Evolutionary conservation across 805 yeast genomes (phyloP), one percentile per base, ranked within the genome.

Genomic region (Pichia manshurica): DNA sequence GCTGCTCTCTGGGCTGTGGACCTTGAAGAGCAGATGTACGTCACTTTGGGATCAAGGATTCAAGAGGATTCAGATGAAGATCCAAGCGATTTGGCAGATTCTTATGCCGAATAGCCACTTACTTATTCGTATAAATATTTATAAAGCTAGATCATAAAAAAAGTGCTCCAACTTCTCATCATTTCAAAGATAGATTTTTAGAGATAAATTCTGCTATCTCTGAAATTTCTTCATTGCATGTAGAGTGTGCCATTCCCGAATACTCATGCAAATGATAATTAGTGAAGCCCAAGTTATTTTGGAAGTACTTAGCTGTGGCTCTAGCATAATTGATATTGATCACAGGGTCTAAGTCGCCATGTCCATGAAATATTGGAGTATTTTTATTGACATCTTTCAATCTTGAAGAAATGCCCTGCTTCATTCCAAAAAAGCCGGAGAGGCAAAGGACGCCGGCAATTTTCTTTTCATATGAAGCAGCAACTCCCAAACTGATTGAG

Each of bases 331-430:
- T 53, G 36, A 64, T 66, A 8, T 64, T 58, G 10, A 91, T 77
- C 3, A 90, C 70, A 1, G 84, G 84, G 61, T 91, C 98, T 3
- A 60, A 65, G 5, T 80, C 79, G 29, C 99, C 98, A 64, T 91
- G 97, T 7, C 93, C 95, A 56, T 87, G 86, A 68, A 89, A 87
- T 7, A 87, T 69, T 1, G 96, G 95, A 0, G 95, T 85, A 6
- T 71, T 66, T 15, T 66, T 60, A 61, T 88, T 87, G 31, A 60
- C 58, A n/a, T 66, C 63, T 13, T 52, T 56, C 22, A 65, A 34
- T 16, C 51, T 49, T 2, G 51, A 51, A 38, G 51, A 39, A 37
- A 69, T 46, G 7, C 65, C 62, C 6, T 55, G 51, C 34, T 50
- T 53, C 33, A 72, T 65, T 3, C 79, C 73, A 49, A 79, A 67